Evolutionary conservation across 2,329 filamentous ascomycete genomes (phyloP), one percentile per base, ranked within the genome.

Genomic region (Berkeleyomyces rouxiae): DNA sequence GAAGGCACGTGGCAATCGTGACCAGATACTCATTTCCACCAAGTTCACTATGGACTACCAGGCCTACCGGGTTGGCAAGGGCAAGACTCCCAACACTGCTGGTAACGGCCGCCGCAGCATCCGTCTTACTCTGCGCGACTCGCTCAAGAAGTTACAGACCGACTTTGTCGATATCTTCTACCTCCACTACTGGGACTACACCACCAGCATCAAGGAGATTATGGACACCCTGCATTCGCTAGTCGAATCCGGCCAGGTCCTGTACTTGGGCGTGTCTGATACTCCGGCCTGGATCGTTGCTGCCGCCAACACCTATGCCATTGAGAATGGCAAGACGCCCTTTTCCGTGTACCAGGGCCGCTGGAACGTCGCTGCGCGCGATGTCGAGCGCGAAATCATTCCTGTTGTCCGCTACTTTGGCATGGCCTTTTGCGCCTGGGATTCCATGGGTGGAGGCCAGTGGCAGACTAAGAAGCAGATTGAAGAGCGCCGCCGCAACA

Each of bases 341-440:
- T 75, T 76, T 63, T 68, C 65, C 63, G 67, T 75, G 59, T 76
- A 75, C 68, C 74, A 76, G 67, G 74, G 74, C 36, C 68, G 69
- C 2, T 76, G 74, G 74, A 73, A 68, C 55, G 64, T 71, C 4
- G 65, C 69, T 58, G 23, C 61, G 31, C 70, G 73, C 9, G 73
- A 75, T 63, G 67, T 75, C 36, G 74, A 76, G 65, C 71, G 74
- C 16, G 74, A 76, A 3, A 74, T 76, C 53, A 67, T 78, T 9
- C 75, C 76, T 3, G 75, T 77, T 74, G 70, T 70, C 4, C 70
- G 72, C 13, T 68, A 71, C 33, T 73, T 73, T 40, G 74, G 74
- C 62, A 76, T 77, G 83, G 83, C 74, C 31, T 66, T 84, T 3
- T 72, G 76, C 0, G 82, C 83, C 0, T 87, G 82, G 82, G 82